These are phyloP conservation scores for Chrysochromulina tobinii DNA, from an alignment of 78 protist genomes.

Conservation along the genomic window DNA sequence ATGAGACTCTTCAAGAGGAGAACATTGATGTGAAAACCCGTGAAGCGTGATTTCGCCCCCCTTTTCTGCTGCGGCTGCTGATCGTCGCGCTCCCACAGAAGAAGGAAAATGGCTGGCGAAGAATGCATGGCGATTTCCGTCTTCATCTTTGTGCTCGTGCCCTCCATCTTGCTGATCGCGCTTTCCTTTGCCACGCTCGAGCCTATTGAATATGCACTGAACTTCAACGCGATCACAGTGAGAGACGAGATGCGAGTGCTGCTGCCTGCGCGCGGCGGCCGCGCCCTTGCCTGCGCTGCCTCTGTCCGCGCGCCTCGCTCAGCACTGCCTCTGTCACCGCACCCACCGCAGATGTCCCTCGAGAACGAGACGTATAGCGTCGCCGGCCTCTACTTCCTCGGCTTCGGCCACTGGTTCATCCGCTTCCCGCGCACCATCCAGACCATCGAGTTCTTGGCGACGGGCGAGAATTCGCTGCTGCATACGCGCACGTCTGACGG, in stretches of 20 bases:
- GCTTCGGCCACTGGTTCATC: neutral
- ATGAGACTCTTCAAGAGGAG: too few species aligned
- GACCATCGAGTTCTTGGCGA: neutral
- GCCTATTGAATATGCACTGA: neutral
- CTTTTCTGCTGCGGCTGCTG: too few species aligned
- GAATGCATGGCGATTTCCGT: neutral
- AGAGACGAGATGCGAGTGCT: neutral
- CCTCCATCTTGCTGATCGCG: neutral
- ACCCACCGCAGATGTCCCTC: neutral
- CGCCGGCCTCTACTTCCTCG: neutral
- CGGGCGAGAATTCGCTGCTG: neutral
- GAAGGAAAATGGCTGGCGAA: too few species aligned
- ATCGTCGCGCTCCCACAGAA: too few species aligned
- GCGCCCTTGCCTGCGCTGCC: neutral
- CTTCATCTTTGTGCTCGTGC: neutral
- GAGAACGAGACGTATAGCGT: neutral
- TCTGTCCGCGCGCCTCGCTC: neutral
- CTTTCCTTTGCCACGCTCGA: neutral
- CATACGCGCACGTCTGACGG: conserved; percentile 8
- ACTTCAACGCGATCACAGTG: neutral
- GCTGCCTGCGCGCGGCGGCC: neutral
- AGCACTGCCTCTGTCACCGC: too few species aligned
- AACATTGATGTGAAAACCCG: too few species aligned
- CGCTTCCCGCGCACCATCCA: neutral
- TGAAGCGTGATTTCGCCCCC: too few species aligned